Conservation (phyloP, 768 basidiomycete genomes). For the Tricholoma furcatifolium region DNA sequence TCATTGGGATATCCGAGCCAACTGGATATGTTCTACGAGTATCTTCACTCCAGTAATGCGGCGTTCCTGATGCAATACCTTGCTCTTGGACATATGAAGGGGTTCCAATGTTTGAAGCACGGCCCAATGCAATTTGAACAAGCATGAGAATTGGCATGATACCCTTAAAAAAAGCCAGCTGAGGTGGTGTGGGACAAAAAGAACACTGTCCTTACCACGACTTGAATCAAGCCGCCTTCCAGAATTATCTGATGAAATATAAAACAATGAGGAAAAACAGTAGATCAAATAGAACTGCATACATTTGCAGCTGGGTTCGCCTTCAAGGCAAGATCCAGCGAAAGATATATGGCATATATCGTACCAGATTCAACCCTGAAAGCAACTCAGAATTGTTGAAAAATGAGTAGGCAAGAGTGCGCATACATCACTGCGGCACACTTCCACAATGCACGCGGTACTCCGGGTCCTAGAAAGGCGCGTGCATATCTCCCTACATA, state of each 20-base stretch:
- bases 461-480: conserved; percentile 22
- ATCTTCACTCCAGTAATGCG: conserved; percentile 8
- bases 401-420: background rate
- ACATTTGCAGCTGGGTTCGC: conserved; percentile 23
- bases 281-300: conserved; percentile 20
- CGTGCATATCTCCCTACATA: conserved; percentile 28
- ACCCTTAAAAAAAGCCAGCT: conserved; percentile 8
- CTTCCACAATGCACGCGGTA: conserved; percentile 29
- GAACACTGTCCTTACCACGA: conserved; percentile 13
- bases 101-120: conserved; percentile 6
- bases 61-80: background rate
- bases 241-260: conserved; percentile 11
- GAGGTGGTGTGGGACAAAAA: background rate
- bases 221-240: conserved; percentile 17
- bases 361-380: conserved; percentile 37
- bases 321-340: conserved; percentile 27
- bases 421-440: conserved; percentile 36
- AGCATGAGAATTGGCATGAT: conserved; percentile 20
- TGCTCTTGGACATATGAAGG: background rate
- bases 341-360: conserved; percentile 35
- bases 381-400: background rate
- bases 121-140: conserved; percentile 12
- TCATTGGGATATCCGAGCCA: background rate
- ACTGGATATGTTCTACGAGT: background rate
- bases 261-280: background rate